A percentile compares a stretch with the other conserved stretches of the same genome.
These are phyloP conservation scores for Kondoa malvinella DNA, from an alignment of 768 basidiomycete species.

Conservation along the genomic window DNA sequence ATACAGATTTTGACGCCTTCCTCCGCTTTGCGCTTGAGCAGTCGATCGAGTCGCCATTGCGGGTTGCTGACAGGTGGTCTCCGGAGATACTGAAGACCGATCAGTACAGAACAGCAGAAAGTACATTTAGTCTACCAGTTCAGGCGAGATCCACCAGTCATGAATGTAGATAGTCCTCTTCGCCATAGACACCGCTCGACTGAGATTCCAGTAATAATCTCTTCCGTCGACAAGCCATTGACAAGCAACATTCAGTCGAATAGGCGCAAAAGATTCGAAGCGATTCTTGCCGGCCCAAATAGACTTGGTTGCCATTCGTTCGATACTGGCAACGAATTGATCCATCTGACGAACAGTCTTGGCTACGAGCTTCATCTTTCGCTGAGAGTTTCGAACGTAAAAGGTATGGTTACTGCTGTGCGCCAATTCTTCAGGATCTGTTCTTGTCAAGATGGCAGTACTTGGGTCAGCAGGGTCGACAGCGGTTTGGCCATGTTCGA, in stretches of 20 bases:
- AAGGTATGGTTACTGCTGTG: constrained; percentile 87
- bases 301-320: constrained; percentile 58
- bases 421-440: constrained; percentile 31
- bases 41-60: constrained; percentile 49
- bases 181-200: constrained; percentile 73
- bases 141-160: constrained; percentile 91
- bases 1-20: constrained; percentile 92
- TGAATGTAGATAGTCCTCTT: constrained; percentile 41
- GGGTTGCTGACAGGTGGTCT: constrained; percentile 70
- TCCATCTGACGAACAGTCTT: constrained; percentile 92
- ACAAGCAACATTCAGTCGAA: constrained; percentile 77
- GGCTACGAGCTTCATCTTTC: constrained; percentile 67
- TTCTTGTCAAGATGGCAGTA: constrained; percentile 25
- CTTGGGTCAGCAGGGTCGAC: constrained; percentile 43
- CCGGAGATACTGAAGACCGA: constrained; percentile 48
- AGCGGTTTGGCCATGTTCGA: constrained; percentile 39
- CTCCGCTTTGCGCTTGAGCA: constrained; percentile 76
- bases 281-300: constrained; percentile 62
- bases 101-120: not conserved
- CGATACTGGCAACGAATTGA: constrained; percentile 85
- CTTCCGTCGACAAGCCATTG: constrained; percentile 98
- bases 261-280: constrained; percentile 88
- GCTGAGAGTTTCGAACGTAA: constrained; percentile 79
- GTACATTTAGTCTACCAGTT: constrained; percentile 36
- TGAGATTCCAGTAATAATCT: constrained; percentile 96